Evolutionary conservation across 495 filamentous ascomycete species (phyloP), one percentile per base, ranked within the genome.

Genomic region (Penicillium antarcticum): DNA sequence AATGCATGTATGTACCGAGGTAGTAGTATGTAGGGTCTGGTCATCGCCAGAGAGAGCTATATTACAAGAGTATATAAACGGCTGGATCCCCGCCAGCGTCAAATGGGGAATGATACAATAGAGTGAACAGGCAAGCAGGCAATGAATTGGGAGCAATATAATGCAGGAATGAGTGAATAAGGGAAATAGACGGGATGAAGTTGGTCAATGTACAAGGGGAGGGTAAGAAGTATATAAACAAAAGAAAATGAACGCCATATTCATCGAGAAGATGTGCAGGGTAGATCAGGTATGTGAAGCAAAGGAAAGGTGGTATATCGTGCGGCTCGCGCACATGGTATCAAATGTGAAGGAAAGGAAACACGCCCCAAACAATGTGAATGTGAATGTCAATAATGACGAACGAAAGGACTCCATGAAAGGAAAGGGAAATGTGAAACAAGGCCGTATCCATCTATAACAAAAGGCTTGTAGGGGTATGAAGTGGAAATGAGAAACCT

Each of bases 391-490:
- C 26, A 35, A 57, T 42, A 50, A 53, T 48, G 55, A 58, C 35
- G 58, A 63, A 56, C 49, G 60, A 64, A 61, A 63, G 48, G 51
- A 63, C 55, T 58, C 56, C 60, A 56, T 40, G 46, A 42, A 51
- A 39, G 46, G 21, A 56, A 52, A 42, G 47, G 45, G 53, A 54
- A 56, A 51, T 51, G 56, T 59, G 62, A 63, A 67, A 63, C 71
- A 58, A 74, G 69, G 70, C 70, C 69, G 56, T 55, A 60, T 63
- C 59, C 58, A 69, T 72, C 69, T 74, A 70, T 69, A 53, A 29
- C 43, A 66, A 61, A 63, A 52, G 62, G 66, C 71, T 63, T 72
- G 55, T 65, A 55, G 69, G 64, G 71, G 71, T 74, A 74, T 74
- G 71, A 70, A 61, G 45, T 61, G 42, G 51, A 59, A 51, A 58